Percentiles rank a stretch among this genome's conserved stretches.
Conservation (phyloP, 176 grass and related monocot species). For the Eleusine indica region DNA sequence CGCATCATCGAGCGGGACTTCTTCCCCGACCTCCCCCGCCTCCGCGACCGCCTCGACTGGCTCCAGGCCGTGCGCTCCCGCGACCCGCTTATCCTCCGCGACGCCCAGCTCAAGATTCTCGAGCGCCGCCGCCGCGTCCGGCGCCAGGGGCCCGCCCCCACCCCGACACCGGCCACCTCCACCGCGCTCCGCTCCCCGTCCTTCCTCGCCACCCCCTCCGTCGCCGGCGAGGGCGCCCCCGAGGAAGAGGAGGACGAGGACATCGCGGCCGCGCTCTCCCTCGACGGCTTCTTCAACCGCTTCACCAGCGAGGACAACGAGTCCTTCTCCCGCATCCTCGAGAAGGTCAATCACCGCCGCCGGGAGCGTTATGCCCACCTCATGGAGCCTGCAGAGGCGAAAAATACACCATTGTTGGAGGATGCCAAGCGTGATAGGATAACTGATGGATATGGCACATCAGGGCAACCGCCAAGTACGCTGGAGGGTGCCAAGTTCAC, state of each 20-base stretch:
- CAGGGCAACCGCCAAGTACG: conserved; percentile 70
- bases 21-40: conserved; percentile 88
- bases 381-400: conserved; percentile 52
- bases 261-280: conserved; percentile 56
- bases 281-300: conserved; percentile 71
- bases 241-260: conserved; percentile 48
- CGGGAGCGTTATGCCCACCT: conserved; percentile 80
- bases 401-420: conserved; percentile 39
- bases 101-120: conserved; percentile 95
- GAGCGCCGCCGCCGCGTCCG: conserved; percentile 53
- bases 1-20: conserved; percentile 93
- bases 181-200: conserved; percentile 64
- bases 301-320: conserved; percentile 99
- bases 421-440: conserved; percentile 72
- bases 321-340: conserved; percentile 83
- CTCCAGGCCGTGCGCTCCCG: conserved; percentile 80
- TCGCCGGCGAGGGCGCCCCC: not conserved
- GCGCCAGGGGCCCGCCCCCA: conserved; percentile 33
- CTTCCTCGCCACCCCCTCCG: conserved; percentile 42
- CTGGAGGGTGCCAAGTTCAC: conserved; percentile 75
- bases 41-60: conserved; percentile 92
- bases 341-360: conserved; percentile 82
- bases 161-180: conserved; percentile 62
- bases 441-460: conserved; percentile 90
- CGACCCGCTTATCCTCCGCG: conserved; percentile 86